Percentiles rank a stretch among this genome's conserved stretches.
Conservation (phyloP, 495 filamentous ascomycete species). For the Acidomyces sp. region DNA sequence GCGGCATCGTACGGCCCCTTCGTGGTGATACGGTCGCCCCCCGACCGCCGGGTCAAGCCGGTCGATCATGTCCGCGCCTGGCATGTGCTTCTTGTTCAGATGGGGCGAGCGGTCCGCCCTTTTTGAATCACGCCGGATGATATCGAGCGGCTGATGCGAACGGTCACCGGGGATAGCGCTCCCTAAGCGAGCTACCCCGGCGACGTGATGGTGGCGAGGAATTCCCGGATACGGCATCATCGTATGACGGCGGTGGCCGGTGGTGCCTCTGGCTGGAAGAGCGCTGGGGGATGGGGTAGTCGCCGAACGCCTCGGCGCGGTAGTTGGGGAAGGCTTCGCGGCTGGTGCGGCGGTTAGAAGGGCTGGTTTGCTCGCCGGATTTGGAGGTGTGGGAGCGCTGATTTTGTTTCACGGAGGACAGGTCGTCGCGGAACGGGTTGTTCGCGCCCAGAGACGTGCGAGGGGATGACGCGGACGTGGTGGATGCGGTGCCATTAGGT, state of each 20-base stretch:
- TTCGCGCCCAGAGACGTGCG: slow-evolving; percentile 15
- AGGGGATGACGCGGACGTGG: slow-evolving; percentile 17
- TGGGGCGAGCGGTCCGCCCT: slow-evolving; percentile 50
- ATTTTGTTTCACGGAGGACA: slow-evolving; percentile 25
- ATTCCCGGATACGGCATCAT: slow-evolving; percentile 5
- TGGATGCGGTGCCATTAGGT: slow-evolving; percentile 10
- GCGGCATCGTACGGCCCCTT: slow-evolving; percentile 86
- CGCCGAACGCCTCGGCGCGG: slow-evolving; percentile 25
- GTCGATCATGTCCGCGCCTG: slow-evolving; percentile 70
- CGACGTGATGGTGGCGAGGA: slow-evolving; percentile 15
- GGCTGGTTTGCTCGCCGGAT: slow-evolving; percentile 16
- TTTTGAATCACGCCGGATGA: slow-evolving; percentile 43
- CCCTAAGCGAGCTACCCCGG: slow-evolving; percentile 39
- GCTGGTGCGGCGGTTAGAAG: slow-evolving; percentile 21
- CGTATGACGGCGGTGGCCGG: slow-evolving; percentile 9
- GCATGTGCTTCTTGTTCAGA: slow-evolving; percentile 48
- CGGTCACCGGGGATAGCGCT: slow-evolving; percentile 48
- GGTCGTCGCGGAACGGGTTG: slow-evolving; percentile 27
- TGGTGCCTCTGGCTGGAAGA: slow-evolving; percentile 16
- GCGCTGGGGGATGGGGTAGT: slow-evolving; percentile 18
- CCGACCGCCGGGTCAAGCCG: slow-evolving; percentile 50
- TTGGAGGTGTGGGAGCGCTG: slow-evolving; percentile 18
- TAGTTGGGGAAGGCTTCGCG: slow-evolving; percentile 25
- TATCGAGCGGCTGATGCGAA: slow-evolving; percentile 48
- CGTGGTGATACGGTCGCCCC: slow-evolving; percentile 65